Percentiles rank a stretch among this genome's conserved stretches.
Evolutionary conservation across 2,329 filamentous ascomycete genomes (phyloP).

Genomic region (Claviceps sp.): DNA sequence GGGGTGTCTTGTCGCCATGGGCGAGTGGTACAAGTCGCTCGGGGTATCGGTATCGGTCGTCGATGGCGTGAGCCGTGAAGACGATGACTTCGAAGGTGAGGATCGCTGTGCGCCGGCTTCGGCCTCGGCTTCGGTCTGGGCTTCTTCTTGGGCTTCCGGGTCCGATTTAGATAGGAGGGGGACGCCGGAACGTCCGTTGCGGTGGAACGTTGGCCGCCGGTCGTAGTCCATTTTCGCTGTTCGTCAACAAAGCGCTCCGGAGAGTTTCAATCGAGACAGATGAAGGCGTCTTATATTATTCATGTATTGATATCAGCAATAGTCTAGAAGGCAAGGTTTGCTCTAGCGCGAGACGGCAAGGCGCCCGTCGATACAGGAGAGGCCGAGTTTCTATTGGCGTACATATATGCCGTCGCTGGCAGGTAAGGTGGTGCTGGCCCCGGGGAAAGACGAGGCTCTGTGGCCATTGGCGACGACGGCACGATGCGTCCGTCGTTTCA

Average conservation of each 20-base stretch:
- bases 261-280: not conserved
- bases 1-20: slow-evolving; percentile 7
- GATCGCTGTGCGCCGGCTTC: slow-evolving; percentile 13
- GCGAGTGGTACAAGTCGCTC: slow-evolving; percentile 2
- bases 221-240: slow-evolving; percentile 4
- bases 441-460: not conserved
- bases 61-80: slow-evolving; percentile 13
- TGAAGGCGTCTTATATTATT: not conserved
- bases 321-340: too few species aligned
- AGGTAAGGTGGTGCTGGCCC: too few species aligned
- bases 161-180: slow-evolving; percentile 11
- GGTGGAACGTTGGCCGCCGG: slow-evolving; percentile 6
- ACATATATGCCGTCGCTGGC: too few species aligned
- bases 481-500: not conserved
- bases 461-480: not conserved
- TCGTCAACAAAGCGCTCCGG: not conserved
- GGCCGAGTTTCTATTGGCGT: too few species aligned
- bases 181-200: slow-evolving; percentile 8
- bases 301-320: too few species aligned
- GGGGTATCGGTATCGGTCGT: slow-evolving; percentile 7
- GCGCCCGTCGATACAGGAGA: too few species aligned
- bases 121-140: slow-evolving; percentile 1
- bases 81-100: slow-evolving; percentile 7
- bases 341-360: too few species aligned
- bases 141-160: slow-evolving; percentile 1